Percentiles rank a stretch among this genome's conserved stretches.
These are phyloP conservation scores for Russula compacta DNA, from an alignment of 768 basidiomycete species.

Conservation along the genomic window DNA sequence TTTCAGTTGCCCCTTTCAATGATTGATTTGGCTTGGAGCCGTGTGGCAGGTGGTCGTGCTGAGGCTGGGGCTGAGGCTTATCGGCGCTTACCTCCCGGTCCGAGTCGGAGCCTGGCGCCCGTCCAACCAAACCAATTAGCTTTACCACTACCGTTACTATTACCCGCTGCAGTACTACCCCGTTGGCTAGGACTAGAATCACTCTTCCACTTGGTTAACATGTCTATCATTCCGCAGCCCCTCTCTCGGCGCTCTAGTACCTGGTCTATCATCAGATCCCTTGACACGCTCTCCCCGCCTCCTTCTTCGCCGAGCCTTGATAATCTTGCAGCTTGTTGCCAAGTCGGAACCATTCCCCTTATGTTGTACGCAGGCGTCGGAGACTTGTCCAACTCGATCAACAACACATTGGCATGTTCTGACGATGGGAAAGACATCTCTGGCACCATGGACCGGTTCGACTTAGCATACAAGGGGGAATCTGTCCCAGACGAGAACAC, in stretches of 20 bases:
- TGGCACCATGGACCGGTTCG: not conserved
- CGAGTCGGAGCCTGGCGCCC: no score
- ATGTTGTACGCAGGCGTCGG: constrained; percentile 8
- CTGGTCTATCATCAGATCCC: constrained; percentile 13
- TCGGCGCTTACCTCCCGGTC: no score
- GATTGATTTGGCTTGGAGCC: no score
- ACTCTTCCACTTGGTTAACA: not conserved
- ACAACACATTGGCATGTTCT: not conserved
- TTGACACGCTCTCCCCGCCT: constrained; percentile 15
- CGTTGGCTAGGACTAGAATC: not conserved
- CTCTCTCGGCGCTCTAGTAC: constrained; percentile 10
- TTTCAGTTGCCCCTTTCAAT: not conserved
- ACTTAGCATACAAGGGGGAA: not conserved
- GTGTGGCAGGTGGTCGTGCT: no score
- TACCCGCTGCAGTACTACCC: no score
- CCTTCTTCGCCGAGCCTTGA: constrained; percentile 15
- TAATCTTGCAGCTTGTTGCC: constrained; percentile 1
- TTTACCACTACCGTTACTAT: not conserved
- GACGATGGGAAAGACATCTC: not conserved
- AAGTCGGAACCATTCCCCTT: constrained; percentile 18
- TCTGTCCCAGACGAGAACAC: not conserved
- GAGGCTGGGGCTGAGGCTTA: no score
- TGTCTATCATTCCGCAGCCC: constrained; percentile 1
- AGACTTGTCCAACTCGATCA: not conserved
- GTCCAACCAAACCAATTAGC: no score